These are phyloP conservation scores for Avena insularis DNA, from an alignment of 176 grass and related monocot species.

Conservation along the genomic window DNA sequence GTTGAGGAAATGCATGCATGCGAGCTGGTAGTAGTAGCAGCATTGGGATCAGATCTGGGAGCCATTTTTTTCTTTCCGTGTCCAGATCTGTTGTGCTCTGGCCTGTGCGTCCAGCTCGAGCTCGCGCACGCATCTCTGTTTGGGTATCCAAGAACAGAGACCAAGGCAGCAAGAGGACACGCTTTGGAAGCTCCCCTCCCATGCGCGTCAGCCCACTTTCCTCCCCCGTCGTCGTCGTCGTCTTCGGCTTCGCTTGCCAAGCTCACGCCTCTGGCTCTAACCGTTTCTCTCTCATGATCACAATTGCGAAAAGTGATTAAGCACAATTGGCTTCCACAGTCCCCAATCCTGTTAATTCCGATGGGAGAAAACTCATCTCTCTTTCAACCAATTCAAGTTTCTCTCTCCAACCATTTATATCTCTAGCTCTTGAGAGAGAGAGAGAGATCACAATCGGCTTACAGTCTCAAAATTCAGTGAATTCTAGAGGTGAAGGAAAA, in stretches of 20 bases:
- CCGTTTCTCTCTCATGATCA: not conserved
- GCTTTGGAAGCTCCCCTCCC: constrained; percentile 34
- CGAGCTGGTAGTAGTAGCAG: too few relatives aligned
- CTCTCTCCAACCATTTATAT: too few relatives aligned
- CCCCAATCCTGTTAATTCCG: not conserved
- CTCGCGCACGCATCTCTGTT: constrained; percentile 41
- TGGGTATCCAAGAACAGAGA: constrained; percentile 8
- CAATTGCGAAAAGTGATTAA: not conserved
- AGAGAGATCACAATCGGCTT: too few relatives aligned
- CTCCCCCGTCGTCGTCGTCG: not conserved
- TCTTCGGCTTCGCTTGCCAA: not conserved
- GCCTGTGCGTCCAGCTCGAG: not conserved
- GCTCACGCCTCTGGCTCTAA: not conserved
- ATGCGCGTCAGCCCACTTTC: constrained; percentile 28
- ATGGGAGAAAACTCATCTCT: too few relatives aligned
- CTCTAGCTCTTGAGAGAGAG: too few relatives aligned
- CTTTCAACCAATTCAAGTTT: too few relatives aligned
- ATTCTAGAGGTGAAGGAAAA: too few relatives aligned
- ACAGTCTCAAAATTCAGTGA: too few relatives aligned
- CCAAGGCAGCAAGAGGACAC: constrained; percentile 34
- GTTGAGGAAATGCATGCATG: not conserved
- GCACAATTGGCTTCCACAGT: not conserved
- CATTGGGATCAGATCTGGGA: too few relatives aligned
- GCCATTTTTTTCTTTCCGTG: too few relatives aligned
- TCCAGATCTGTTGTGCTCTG: constrained; percentile 44